Evolutionary conservation across 129 eudicot genomes (phyloP).

Genomic region (Lonicera japonica): DNA sequence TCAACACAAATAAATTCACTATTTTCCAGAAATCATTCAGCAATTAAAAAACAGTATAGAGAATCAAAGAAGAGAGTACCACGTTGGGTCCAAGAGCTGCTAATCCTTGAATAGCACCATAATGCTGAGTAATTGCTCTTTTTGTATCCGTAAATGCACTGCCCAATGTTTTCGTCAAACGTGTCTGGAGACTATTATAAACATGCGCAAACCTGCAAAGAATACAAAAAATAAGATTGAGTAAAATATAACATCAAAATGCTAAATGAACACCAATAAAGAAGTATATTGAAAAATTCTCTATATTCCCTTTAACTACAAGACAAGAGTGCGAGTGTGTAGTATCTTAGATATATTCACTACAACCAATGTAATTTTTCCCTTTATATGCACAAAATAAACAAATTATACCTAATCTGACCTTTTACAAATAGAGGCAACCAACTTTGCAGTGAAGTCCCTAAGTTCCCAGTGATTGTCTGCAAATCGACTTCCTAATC

Average conservation of each 20-base stretch:
- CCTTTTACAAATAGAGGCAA: conserved; percentile 63
- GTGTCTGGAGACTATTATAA: conserved; percentile 59
- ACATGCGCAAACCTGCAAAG: conserved; percentile 63
- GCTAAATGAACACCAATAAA: background rate
- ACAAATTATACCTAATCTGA: conserved; percentile 8
- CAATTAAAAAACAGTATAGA: background rate
- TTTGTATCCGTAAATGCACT: conserved; percentile 61
- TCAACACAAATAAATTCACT: background rate
- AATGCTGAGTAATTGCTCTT: conserved; percentile 64
- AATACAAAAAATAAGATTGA: background rate
- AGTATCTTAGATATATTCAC: conserved; percentile 1
- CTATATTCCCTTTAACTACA: background rate
- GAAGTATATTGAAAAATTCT: background rate
- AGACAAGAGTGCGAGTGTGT: background rate
- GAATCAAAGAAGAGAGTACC: conserved; percentile 30
- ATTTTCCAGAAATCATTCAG: background rate
- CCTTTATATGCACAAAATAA: background rate
- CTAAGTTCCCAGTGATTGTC: conserved; percentile 74
- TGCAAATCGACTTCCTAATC: conserved; percentile 53
- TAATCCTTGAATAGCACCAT: conserved; percentile 79
- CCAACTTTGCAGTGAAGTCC: conserved; percentile 60
- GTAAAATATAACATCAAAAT: background rate
- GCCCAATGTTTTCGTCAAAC: conserved; percentile 59
- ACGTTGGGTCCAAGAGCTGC: conserved; percentile 75
- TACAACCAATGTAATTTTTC: background rate